Conservation (phyloP, 306 rosid genomes). For the Lotus japonicus region DNA sequence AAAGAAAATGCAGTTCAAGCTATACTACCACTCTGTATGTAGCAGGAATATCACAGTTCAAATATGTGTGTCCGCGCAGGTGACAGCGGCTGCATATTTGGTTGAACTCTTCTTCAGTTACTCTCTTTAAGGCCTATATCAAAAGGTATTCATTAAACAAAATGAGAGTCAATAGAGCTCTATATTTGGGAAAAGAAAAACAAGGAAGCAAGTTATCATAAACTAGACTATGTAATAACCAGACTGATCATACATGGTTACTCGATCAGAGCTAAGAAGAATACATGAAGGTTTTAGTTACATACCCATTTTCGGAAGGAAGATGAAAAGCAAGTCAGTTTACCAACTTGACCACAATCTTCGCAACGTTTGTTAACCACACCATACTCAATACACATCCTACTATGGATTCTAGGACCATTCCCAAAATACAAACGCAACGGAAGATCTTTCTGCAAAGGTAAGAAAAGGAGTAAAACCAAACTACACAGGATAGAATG, state of each 20-base stretch:
- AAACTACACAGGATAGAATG: neutral
- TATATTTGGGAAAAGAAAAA: neutral
- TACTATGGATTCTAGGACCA: constrained; percentile 3
- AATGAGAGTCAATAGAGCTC: neutral
- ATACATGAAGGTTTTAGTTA: neutral
- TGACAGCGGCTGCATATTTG: neutral
- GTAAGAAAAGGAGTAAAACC: neutral
- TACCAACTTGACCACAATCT: constrained; percentile 9
- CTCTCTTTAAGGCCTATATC: constrained; percentile 11
- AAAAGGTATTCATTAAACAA: neutral
- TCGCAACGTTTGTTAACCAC: neutral
- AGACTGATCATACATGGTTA: neutral
- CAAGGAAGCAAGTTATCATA: neutral
- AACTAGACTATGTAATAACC: neutral
- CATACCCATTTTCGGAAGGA: constrained; percentile 18
- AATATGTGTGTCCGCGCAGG: neutral
- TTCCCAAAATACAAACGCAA: constrained; percentile 10
- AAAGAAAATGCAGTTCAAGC: neutral
- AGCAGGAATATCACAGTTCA: neutral
- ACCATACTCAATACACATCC: neutral
- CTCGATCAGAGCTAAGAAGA: neutral
- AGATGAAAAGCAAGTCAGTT: constrained; percentile 9
- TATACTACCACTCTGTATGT: neutral
- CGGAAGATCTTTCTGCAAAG: neutral
- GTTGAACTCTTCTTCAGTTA: neutral